Base-by-base conservation (phyloP, 75 land plant genomes). In the Pinus tabuliformis region DNA sequence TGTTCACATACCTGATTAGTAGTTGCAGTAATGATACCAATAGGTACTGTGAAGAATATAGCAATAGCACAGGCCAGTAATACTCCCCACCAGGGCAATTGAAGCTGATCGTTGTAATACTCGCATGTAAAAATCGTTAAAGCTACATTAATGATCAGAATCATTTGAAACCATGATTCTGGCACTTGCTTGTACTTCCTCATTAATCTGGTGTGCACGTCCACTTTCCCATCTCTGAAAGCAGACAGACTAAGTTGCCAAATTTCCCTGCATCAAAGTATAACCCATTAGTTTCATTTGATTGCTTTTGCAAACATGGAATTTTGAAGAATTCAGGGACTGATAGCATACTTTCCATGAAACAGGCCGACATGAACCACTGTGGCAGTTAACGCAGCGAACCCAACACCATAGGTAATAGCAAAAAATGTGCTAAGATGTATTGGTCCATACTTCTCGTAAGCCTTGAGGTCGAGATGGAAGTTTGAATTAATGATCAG, bases 81-180 rank as follows among this genome's bases (percentile, higher is more conserved):
- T n/a, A 79, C 62, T 28, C 84, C 84, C 84, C 84, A 83, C 84
- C 84, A 83, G n/a, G 83, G 83, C 42, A 83, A 71, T 49, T 83
- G 84, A 37, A 83, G 22, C 64, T 45, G 52, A 70, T 83, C 49
- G 28, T 80, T 56, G 72, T 58, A 57, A 66, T 36, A 30, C 78
- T 49, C 52, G 52, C 52, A 83, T 5, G 72, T 58, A 17, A 56
- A 13, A n/a, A 83, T 68, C 7, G 85, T 49, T 42, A 72, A 37
- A 36, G 57, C 54, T 17, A 83, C 18, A 57, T 49, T 36, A 1
- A 17, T 57, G 4, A 81, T 12, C 7, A 81, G 61, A 14, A 83
- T 24, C 20, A 60, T 64, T 37, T 30, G n/a, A 52, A 81, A 83
- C 85, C 85, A 83, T 26, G 26, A 68, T 17, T 75, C 24, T 26